Percentiles rank a stretch among this genome's conserved stretches.
Conservation (phyloP, 2,329 filamentous ascomycete genomes). For the Hymenoscyphus repandus region DNA sequence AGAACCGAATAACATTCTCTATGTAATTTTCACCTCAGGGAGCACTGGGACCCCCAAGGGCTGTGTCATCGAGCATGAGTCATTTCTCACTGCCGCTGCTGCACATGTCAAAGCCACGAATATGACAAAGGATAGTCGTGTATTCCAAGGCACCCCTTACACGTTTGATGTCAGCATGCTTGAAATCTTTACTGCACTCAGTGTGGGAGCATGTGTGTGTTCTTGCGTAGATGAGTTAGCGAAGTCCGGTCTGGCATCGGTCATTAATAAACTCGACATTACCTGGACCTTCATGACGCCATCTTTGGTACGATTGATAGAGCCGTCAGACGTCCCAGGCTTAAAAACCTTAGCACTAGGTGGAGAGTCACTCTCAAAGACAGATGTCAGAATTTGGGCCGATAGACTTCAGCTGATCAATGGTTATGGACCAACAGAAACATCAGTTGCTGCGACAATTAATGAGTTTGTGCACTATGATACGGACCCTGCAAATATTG, state of each 20-base stretch:
- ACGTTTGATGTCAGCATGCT: conserved; percentile 38
- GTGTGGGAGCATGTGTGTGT: conserved; percentile 36
- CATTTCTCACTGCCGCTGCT: conserved; percentile 2
- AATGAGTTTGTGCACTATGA: background rate
- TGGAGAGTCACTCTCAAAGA: conserved; percentile 33
- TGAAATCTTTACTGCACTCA: conserved; percentile 28
- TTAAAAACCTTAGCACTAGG: conserved; percentile 23
- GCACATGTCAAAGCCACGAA: conserved; percentile 5
- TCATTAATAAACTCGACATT: conserved; percentile 20
- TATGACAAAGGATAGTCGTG: conserved; percentile 7
- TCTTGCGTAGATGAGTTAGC: conserved; percentile 35
- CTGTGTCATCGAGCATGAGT: conserved; percentile 19
- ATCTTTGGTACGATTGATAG: conserved; percentile 24
- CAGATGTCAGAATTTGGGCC: conserved; percentile 35
- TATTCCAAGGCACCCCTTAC: conserved; percentile 30
- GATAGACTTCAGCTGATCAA: conserved; percentile 34
- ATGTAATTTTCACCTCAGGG: conserved; percentile 1
- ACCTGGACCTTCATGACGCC: conserved; percentile 28
- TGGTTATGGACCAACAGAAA: conserved; percentile 35
- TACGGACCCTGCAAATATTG: conserved; percentile 13
- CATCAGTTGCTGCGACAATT: background rate
- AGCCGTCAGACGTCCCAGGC: conserved; percentile 19
- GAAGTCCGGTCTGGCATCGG: conserved; percentile 33
- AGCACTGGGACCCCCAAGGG: conserved; percentile 1
- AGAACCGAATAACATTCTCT: background rate